Evolutionary conservation across 2,329 filamentous ascomycete genomes (phyloP), one percentile per base, ranked within the genome.

Genomic region (Ophiosphaerella herpotricha): DNA sequence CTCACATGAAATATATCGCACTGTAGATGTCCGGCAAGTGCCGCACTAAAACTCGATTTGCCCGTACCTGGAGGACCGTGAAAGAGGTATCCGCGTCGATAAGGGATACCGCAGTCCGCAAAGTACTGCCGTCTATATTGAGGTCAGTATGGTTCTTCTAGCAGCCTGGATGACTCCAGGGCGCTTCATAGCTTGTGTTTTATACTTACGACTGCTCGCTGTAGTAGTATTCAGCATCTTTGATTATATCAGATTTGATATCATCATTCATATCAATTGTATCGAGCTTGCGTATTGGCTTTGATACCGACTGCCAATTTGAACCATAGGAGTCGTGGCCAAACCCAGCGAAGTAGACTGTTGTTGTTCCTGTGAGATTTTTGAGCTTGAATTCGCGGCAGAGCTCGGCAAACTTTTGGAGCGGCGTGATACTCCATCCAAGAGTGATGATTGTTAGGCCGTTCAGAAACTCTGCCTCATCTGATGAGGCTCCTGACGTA

Each of bases 21-120:
- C 11, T 64, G 52, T 32, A 75, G 66, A 40, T 71, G 58, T 2
- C 74, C 66, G 16, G 70, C 72, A 12, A 76, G 49, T 3, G 71
- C 71, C 14, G 72, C 64, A 42, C 65, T 72, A 39, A 76, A 74
- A 12, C 70, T 71, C 54, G 45, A 41, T 21, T 77, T 77, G 21
- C 74, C 70, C 0, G 72, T 77, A 16, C 75, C 70, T 8, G 74
- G 75, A 1, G 68, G 72, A 1, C 75, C 70, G 43, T 75, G 49
- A 23, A 78, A 68, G 14, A 77, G 61, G 52, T 77, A 76, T 1
- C 74, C 73, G 29, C 66, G 64, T 11, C 65, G 62, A 45, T 70
- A 67, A 1, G 68, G 67, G 13, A 69, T 67, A 14, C 68, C 68
- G n/a, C 66, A 67, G 39, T 70, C 58, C 2, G 65, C 59, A 39